A percentile compares a stretch with the other conserved stretches of the same genome.
These are phyloP conservation scores for Termitomyces sp. DNA, from an alignment of 768 basidiomycete species.

Conservation along the genomic window DNA sequence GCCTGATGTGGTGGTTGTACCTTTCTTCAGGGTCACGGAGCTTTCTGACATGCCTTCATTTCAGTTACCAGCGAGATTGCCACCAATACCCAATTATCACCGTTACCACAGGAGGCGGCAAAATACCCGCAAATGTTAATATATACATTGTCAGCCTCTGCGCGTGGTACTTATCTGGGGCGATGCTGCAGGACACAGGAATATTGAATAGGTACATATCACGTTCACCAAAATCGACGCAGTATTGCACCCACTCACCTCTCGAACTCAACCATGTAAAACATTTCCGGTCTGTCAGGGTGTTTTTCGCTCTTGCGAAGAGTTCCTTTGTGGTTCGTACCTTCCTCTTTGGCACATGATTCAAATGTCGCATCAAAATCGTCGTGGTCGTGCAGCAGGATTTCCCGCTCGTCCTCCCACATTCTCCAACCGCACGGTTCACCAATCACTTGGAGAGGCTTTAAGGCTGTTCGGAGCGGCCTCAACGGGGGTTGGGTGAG, in stretches of 20 bases:
- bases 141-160: no score
- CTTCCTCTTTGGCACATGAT: neutral
- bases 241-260: neutral
- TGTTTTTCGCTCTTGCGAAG: neutral
- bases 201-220: no score
- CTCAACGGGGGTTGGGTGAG: neutral
- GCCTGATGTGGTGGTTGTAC: neutral
- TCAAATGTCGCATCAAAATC: constrained; percentile 6
- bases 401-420: neutral
- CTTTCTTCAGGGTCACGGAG: constrained; percentile 11
- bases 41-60: neutral
- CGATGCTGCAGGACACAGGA: neutral
- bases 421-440: neutral
- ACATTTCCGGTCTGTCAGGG: neutral
- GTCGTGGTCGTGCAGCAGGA: neutral
- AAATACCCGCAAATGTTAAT: neutral
- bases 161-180: no score
- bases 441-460: neutral
- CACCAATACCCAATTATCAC: no score
- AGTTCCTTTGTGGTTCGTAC: constrained; percentile 1
- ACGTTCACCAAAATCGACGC: neutral
- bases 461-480: neutral
- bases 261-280: neutral
- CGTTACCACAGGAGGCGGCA: neutral
- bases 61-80: neutral